Evolutionary conservation across 495 filamentous ascomycete species (phyloP), one percentile per base, ranked within the genome.

Genomic region (Eremomyces bilateralis): DNA sequence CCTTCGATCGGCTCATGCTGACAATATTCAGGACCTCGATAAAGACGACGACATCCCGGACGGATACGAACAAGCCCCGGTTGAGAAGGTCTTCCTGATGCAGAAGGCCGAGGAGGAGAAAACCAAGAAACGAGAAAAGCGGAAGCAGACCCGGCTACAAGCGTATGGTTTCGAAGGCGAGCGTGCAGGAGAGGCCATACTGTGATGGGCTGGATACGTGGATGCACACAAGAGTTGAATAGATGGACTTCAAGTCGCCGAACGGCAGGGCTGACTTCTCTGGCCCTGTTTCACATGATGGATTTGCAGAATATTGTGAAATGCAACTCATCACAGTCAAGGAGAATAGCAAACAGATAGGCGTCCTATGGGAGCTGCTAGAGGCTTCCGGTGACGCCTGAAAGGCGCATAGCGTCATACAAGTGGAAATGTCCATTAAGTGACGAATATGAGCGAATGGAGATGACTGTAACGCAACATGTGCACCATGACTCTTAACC

Each of bases 21-120:
- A 33, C 39, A 22, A 39, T 37, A 21, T 12, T 29, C 40, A 78
- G 73, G 85, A 95, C 46, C 67, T 94, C 13, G 85, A 95, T 56
- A 82, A 76, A 44, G 85, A 95, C 54, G 85, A 95, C 53, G 72
- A 91, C 31, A 57, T 82, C 24, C 83, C 84, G 0, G 56, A 68
- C 18, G 66, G 68, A 0, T 70, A 74, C 44, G 66, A 71, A 40
- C 59, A 67, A 46, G 84, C 67, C 2, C 64, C 79, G 0, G 59
- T 70, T 19, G 64, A 73, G 37, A 57, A 76, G 40, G 81, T 91
- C 6, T 66, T 75, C 47, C 67, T 67, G 24, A 50, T 84, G 13
- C 73, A 75, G 42, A 77, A 77, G 48, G 60, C 76, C 43, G 71
- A 69, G 43, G 67, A 74, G 24, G 56, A 49, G 29, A 64, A 72